Percentiles rank a stretch among this genome's conserved stretches.
Evolutionary conservation across 495 filamentous ascomycete genomes (phyloP).

Genomic region (Lasiosphaeria miniovina): DNA sequence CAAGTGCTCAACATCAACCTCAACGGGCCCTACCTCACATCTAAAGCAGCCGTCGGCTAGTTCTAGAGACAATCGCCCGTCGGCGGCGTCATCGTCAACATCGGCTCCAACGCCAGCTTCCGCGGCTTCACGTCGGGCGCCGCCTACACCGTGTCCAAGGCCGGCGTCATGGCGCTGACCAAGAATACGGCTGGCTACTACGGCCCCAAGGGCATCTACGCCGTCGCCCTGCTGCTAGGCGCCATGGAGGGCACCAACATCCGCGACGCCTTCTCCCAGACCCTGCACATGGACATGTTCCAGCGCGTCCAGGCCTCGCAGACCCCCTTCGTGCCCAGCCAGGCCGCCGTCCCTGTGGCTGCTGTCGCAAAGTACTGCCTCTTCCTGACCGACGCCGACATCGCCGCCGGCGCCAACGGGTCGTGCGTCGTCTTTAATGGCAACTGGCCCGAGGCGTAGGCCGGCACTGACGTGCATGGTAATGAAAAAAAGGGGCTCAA

Average conservation of each 20-base stretch:
- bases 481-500: too few relatives aligned
- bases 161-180: slow-evolving; percentile 56
- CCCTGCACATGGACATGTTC: slow-evolving; percentile 45
- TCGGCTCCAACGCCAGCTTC: slow-evolving; percentile 39
- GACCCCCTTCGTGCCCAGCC: slow-evolving; percentile 18
- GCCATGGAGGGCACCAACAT: slow-evolving; percentile 58
- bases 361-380: slow-evolving; percentile 41
- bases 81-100: slow-evolving; percentile 47
- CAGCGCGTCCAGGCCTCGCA: slow-evolving; percentile 27
- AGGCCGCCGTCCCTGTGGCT: slow-evolving; percentile 22
- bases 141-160: slow-evolving; percentile 56
- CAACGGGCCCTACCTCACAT: slow-evolving; percentile 54
- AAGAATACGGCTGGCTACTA: slow-evolving; percentile 63
- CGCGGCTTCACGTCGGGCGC: slow-evolving; percentile 40
- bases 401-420: slow-evolving; percentile 36
- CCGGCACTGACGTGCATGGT: too few relatives aligned
- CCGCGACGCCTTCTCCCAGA: slow-evolving; percentile 42
- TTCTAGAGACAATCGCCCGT: slow-evolving; percentile 33
- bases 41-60: slow-evolving; percentile 51
- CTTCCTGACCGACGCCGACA: slow-evolving; percentile 38
- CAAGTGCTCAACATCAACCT: slow-evolving; percentile 57
- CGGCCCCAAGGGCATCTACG: slow-evolving; percentile 54
- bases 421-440: slow-evolving; percentile 37
- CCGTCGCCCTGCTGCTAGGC: slow-evolving; percentile 54
- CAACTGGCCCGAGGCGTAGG: slow-evolving; percentile 38